Evolutionary conservation across 2,329 filamentous ascomycete genomes (phyloP).

Genomic region (Pseudogymnoascus sp.): DNA sequence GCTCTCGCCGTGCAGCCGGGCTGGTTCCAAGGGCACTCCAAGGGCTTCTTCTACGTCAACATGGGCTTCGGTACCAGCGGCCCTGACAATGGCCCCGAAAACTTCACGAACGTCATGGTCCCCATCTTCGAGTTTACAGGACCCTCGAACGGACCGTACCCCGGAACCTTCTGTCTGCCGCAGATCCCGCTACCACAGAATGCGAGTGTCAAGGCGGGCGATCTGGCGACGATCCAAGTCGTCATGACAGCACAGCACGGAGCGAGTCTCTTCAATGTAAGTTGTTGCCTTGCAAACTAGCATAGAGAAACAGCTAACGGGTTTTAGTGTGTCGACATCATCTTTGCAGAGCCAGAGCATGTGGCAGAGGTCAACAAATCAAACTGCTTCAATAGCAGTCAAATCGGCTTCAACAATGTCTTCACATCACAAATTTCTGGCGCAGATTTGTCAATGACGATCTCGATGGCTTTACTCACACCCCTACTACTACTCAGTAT

Average conservation of each 20-base stretch:
- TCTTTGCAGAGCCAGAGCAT: conserved; percentile 74
- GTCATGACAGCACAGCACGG: conserved; percentile 80
- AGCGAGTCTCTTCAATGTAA: conserved; percentile 56
- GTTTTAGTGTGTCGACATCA: conserved; percentile 83
- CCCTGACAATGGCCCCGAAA: conserved; percentile 55
- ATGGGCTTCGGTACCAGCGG: conserved; percentile 71
- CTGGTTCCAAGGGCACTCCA: conserved; percentile 86
- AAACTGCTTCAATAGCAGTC: conserved; percentile 84
- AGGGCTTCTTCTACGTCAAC: conserved; percentile 83
- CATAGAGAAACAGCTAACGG: conserved; percentile 10
- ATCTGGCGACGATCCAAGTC: conserved; percentile 84
- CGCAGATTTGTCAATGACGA: neutral
- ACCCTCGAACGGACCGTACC: conserved; percentile 75
- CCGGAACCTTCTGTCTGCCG: conserved; percentile 80
- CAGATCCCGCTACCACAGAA: conserved; percentile 78
- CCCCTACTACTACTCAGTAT: neutral
- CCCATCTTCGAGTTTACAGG: conserved; percentile 76
- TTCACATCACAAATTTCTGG: conserved; percentile 46
- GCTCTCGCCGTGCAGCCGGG: conserved; percentile 87
- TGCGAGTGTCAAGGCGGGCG: conserved; percentile 65
- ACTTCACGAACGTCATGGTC: conserved; percentile 82
- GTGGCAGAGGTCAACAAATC: conserved; percentile 66
- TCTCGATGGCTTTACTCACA: neutral
- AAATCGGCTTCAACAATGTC: conserved; percentile 69
- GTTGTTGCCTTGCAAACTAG: conserved; percentile 12